phyloP scores from a whole-genome alignment of 805 yeast genomes.

The Candida namnaoensis region DNA sequence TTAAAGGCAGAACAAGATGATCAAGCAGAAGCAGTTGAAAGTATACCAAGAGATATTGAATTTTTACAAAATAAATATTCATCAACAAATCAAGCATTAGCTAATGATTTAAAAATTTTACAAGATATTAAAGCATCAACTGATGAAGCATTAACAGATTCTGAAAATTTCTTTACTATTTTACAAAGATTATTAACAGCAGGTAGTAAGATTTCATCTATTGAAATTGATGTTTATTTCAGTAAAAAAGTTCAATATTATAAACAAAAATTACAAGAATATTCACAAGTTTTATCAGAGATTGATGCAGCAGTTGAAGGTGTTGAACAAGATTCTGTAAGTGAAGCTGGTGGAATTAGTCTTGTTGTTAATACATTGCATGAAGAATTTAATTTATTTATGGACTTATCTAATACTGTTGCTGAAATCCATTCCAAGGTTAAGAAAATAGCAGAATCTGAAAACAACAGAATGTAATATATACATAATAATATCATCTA shows the following conservation, averaged over 20 bases:
- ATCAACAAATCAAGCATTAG: conserved; percentile 56
- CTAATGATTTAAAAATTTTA: conserved; percentile 37
- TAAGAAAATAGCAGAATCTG: conserved; percentile 14
- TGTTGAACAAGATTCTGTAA: conserved; percentile 40
- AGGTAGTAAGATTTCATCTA: conserved; percentile 46
- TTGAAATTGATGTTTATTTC: conserved; percentile 51
- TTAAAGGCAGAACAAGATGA: conserved; percentile 52
- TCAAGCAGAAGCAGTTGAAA: conserved; percentile 54
- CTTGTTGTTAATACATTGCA: conserved; percentile 53
- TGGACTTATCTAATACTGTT: conserved; percentile 66
- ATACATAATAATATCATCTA: too few relatives aligned
- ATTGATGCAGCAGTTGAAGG: conserved; percentile 61
- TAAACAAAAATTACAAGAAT: conserved; percentile 38
- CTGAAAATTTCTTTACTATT: conserved; percentile 44
- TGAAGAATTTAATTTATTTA: conserved; percentile 61
- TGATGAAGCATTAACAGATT: conserved; percentile 30
- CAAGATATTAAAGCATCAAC: conserved; percentile 35
- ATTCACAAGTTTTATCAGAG: conserved; percentile 33
- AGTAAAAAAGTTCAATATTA: conserved; percentile 29
- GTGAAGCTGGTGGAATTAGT: conserved; percentile 32
- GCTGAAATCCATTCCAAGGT: conserved; percentile 61
- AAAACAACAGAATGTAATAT: background rate
- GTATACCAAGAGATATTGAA: conserved; percentile 66
- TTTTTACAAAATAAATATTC: conserved; percentile 53
- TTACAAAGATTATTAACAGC: conserved; percentile 42